Conservation (phyloP, 306 rosid species). For the Coriaria nepalensis region DNA sequence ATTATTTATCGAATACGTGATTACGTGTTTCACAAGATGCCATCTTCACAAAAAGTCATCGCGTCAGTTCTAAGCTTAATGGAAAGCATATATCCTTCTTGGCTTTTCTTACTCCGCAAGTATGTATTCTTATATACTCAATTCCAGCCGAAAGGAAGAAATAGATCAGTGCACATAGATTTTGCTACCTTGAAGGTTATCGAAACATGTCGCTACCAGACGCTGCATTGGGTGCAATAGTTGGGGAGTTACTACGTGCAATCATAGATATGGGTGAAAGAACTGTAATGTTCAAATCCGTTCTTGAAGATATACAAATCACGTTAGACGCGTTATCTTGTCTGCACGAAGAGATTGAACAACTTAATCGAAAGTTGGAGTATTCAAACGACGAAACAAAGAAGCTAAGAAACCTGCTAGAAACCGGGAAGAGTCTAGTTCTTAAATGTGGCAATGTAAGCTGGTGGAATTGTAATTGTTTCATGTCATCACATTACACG, state of each 20-base stretch:
- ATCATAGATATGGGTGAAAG: conserved; percentile 11
- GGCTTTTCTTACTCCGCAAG: too few species aligned
- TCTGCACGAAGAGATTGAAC: conserved; percentile 15
- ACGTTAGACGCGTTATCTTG: conserved; percentile 15
- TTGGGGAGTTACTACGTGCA: conserved; percentile 10
- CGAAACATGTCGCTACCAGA: too few species aligned
- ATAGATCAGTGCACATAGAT: too few species aligned
- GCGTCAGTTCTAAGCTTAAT: too few species aligned
- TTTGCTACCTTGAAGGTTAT: too few species aligned
- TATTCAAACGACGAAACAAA: conserved; percentile 13
- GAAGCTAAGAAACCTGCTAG: conserved; percentile 7
- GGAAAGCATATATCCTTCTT: too few species aligned
- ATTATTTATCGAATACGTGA: too few species aligned
- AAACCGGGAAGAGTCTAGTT: conserved; percentile 20
- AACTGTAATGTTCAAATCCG: conserved; percentile 15
- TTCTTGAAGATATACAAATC: conserved; percentile 6
- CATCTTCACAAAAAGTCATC: too few species aligned
- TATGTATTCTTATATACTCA: too few species aligned
- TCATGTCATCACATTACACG: conserved; percentile 12
- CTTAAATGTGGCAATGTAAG: conserved; percentile 15
- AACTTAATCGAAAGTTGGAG: conserved; percentile 14
- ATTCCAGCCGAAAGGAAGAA: too few species aligned
- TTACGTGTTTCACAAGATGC: too few species aligned
- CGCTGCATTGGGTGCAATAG: conserved; percentile 15
- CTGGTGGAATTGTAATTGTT: conserved; percentile 22